phyloP scores from a whole-genome alignment of 2,329 filamentous ascomycete species.

The Colletotrichum aenigma region DNA sequence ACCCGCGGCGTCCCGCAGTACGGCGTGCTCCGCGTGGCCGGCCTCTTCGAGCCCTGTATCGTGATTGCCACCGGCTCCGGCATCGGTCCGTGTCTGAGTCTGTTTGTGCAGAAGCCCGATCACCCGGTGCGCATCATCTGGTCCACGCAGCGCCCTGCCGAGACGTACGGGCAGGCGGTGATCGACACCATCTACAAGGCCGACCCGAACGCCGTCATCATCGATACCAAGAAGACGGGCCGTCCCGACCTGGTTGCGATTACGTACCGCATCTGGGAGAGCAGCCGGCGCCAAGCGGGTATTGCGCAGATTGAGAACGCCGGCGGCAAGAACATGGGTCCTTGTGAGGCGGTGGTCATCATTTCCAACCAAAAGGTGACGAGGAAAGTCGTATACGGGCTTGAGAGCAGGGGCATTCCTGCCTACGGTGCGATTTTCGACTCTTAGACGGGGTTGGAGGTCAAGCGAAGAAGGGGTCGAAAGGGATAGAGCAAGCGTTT shows the following conservation, averaged over 20 bases:
- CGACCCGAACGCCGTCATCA: slow-evolving; percentile 67
- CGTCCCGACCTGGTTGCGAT: slow-evolving; percentile 57
- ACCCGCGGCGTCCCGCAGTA: slow-evolving; percentile 70
- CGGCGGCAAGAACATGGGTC: slow-evolving; percentile 35
- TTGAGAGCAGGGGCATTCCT: slow-evolving; percentile 68
- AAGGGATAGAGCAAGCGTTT: neutral
- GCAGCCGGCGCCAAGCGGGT: slow-evolving; percentile 17
- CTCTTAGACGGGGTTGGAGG: slow-evolving; percentile 28
- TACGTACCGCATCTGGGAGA: slow-evolving; percentile 27
- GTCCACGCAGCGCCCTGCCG: slow-evolving; percentile 65
- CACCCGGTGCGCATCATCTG: slow-evolving; percentile 68
- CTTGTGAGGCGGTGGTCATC: slow-evolving; percentile 73
- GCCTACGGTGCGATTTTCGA: slow-evolving; percentile 81
- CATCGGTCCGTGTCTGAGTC: slow-evolving; percentile 70
- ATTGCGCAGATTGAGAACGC: neutral
- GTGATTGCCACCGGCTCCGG: slow-evolving; percentile 76
- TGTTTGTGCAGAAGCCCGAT: slow-evolving; percentile 43
- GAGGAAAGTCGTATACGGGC: slow-evolving; percentile 68
- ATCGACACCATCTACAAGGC: slow-evolving; percentile 58
- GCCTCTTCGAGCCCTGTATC: slow-evolving; percentile 68
- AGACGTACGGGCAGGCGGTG: slow-evolving; percentile 66
- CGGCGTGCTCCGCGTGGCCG: slow-evolving; percentile 71
- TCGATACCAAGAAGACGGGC: slow-evolving; percentile 66
- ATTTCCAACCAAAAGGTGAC: slow-evolving; percentile 75
- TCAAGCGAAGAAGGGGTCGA: neutral